Base-by-base conservation (phyloP, 371 early-diverging fungal species). In the Mucor sp. region DNA sequence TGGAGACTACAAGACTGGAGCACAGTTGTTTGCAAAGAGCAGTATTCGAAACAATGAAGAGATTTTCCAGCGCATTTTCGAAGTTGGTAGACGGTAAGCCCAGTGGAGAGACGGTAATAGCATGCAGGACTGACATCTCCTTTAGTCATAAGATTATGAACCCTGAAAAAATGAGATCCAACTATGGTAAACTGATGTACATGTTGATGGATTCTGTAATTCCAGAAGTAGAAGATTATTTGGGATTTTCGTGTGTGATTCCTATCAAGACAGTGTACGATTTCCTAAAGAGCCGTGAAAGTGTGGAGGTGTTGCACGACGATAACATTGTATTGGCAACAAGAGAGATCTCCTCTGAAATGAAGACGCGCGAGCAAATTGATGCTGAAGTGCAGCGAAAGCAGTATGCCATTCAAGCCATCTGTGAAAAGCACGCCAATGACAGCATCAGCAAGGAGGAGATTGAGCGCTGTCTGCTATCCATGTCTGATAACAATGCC, bases 161-260 rank as follows among this genome's bases (percentile, higher is more conserved):
- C 65, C 99, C 99, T 0, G 98, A 98, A 75, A 95, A 95, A 76
- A 96, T 98, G 97, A 85, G 97, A 53, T 83, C 87, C 33, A 91
- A 91, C 11, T 98, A 98, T 75, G 99, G 98, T 58, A 97, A 98
- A 71, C 80, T 98, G 47, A 91, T 98, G 87, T 95, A 96, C 76
- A 74, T 98, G 87, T 78, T 98, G 55, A 91, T 88, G 89, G 98
- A 98, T 71, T 89, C 96, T 7, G 89, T 89, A 64, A 89, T 91
- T 12, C 89, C 89, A 17, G 95, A 98, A 66, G 96, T 98, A n/a
- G 82, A 90, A 71, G 89, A 91, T 17, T 83, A 92, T 65, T 83
- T 98, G n/a, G 86, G 85, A 1, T 97, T 98, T 68, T 78, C 84
- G 11, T 91, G 94, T 64, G 90, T 95, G 3, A 80, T 82, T 37